Base-by-base conservation (phyloP, 1,284 basidiomycete genomes). In the Malassezia slooffiae region DNA sequence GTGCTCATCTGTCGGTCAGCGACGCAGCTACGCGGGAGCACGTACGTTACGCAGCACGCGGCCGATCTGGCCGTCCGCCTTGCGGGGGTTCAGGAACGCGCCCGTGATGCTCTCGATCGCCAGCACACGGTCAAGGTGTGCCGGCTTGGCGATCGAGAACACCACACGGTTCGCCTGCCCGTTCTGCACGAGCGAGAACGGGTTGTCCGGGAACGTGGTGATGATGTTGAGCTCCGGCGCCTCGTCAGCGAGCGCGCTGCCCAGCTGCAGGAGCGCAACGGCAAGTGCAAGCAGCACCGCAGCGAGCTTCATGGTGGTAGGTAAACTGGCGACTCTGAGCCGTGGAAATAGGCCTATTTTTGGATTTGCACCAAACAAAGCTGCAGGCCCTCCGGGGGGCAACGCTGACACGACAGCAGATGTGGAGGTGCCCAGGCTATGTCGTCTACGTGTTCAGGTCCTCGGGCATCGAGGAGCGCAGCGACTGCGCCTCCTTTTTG, bases 101-200 rank as follows among this genome's bases (percentile, higher is more conserved):
- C 65, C 65, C 9, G 61, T 61, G 43, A 68, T 43, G 21, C 56
- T 56, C 33, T 60, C 55, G 24, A 68, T 47, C 16, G 53, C 50
- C 26, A 67, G 43, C 20, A 55, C 55, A 28, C 63, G 58, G 43
- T 67, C 65, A 9, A 53, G 54, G 31, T 51, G 50, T 11, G 50
- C 50, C 22, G 63, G 50, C 40, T 58, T 52, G 32, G 47, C 54
- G 47, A 68, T 46, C 24, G 58, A 52, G 44, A 66, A 58, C 28
- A 67, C 65, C 22, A 66, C 65, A 15, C 63, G 55, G 53, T 66
- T 68, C 24, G 58, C 47, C 46, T 62, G 60, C 16, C 65, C 65
- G 42, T 68, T 68, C 40, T 58, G 54, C 44, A 67, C 63, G 39
- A 66, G 52, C 15, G 52, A 55, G 41, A 55, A 58, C 8, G 63